A percentile compares a stretch with the other conserved stretches of the same genome.
Conservation (phyloP, 2,329 filamentous ascomycete species). For the Ophiocordyceps polyrhachis-furcata region DNA sequence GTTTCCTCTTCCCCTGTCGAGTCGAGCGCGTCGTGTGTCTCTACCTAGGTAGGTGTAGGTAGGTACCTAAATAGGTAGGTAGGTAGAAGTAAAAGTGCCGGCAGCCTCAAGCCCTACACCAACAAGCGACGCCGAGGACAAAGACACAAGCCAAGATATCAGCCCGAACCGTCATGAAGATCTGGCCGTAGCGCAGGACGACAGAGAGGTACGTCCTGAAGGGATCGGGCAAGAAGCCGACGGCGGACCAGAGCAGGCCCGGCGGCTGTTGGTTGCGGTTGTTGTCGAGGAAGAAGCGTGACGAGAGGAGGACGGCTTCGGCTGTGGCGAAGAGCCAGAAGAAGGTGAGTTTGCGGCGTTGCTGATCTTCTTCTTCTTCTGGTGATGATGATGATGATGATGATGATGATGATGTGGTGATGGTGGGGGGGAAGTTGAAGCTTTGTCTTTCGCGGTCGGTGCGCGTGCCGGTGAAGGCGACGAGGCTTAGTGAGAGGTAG, state of each 20-base stretch:
- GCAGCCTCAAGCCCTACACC: constrained; percentile 19
- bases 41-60: too few species aligned
- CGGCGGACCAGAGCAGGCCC: constrained; percentile 44
- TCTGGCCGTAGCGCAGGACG: constrained; percentile 46
- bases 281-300: constrained; percentile 51
- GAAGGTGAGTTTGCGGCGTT: constrained; percentile 24
- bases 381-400: too few species aligned
- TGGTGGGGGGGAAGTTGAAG: constrained; percentile 6
- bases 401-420: too few species aligned
- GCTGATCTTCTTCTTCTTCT: constrained; percentile 8
- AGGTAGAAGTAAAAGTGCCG: too few species aligned
- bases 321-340: constrained; percentile 70
- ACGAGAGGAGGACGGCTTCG: constrained; percentile 54
- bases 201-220: constrained; percentile 42
- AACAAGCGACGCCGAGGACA: constrained; percentile 43
- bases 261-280: constrained; percentile 33
- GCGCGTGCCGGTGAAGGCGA: constrained; percentile 49
- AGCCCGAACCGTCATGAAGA: constrained; percentile 50
- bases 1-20: background rate
- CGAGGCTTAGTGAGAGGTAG: constrained; percentile 36
- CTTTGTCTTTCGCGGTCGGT: constrained; percentile 32
- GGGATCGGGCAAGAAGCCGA: constrained; percentile 46
- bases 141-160: constrained; percentile 65
- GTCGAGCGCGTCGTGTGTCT: too few species aligned
- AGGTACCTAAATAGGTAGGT: too few species aligned